Conservation (phyloP, 345 rosid species). For the Stellera chamaejasme region DNA sequence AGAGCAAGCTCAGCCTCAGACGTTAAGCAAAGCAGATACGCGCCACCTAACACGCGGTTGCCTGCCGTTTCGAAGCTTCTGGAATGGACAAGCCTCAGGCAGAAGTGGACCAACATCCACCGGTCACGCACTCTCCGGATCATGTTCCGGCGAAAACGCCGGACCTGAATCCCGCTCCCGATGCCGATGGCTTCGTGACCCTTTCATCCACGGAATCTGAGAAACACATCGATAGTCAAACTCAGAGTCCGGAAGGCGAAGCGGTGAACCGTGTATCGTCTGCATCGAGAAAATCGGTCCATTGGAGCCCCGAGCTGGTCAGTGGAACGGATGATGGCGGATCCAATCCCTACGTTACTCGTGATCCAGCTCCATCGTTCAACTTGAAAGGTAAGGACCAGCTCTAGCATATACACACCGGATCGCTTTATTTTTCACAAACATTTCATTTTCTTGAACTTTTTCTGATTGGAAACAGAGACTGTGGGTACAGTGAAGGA, state of each 20-base stretch:
- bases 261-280: conserved; percentile 24
- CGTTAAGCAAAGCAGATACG: no score
- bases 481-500: conserved; percentile 45
- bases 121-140: conserved; percentile 10
- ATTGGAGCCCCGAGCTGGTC: conserved; percentile 71
- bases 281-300: conserved; percentile 51
- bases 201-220: conserved; percentile 25
- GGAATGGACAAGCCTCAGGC: no score
- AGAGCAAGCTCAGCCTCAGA: no score
- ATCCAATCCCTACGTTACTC: conserved; percentile 50
- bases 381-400: conserved; percentile 39
- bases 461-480: conserved; percentile 25
- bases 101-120: not conserved
- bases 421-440: not conserved
- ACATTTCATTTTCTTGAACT: not conserved
- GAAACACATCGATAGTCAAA: conserved; percentile 10
- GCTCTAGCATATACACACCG: conserved; percentile 1
- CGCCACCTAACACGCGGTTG: no score
- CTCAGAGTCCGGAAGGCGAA: conserved; percentile 21
- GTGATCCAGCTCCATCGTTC: conserved; percentile 27
- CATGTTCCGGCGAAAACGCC: conserved; percentile 15
- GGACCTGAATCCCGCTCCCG: conserved; percentile 17
- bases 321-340: conserved; percentile 34
- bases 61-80: no score
- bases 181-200: conserved; percentile 21